Evolutionary conservation across 2,329 filamentous ascomycete species (phyloP).

Genomic region (Metarhizium guizhouense): DNA sequence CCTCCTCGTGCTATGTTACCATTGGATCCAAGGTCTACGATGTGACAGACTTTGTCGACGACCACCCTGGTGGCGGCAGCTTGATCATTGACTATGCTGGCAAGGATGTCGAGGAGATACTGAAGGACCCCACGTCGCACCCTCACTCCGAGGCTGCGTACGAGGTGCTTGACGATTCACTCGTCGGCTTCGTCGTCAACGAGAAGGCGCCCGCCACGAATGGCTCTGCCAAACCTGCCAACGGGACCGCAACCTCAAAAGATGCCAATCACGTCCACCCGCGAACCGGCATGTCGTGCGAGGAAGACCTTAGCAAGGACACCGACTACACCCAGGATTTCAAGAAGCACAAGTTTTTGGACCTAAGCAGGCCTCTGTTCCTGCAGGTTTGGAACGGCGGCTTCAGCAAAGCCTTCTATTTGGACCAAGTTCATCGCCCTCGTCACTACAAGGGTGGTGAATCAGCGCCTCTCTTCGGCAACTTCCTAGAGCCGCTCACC

Average conservation of each 20-base stretch:
- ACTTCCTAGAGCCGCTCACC: slow-evolving; percentile 95
- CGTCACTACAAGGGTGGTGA: slow-evolving; percentile 91
- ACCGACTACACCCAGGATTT: slow-evolving; percentile 72
- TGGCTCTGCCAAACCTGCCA: slow-evolving; percentile 15
- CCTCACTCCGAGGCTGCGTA: slow-evolving; percentile 88
- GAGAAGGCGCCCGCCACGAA: slow-evolving; percentile 35
- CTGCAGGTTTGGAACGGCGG: slow-evolving; percentile 81
- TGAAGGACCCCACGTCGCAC: slow-evolving; percentile 78
- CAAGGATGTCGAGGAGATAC: slow-evolving; percentile 72
- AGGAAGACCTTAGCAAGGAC: slow-evolving; percentile 77
- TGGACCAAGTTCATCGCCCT: slow-evolving; percentile 91
- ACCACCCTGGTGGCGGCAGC: slow-evolving; percentile 85
- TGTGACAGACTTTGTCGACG: slow-evolving; percentile 80
- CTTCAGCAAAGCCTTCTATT: slow-evolving; percentile 92
- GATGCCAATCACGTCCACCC: slow-evolving; percentile 35
- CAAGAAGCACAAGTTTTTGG: slow-evolving; percentile 87
- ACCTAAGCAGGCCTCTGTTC: slow-evolving; percentile 75
- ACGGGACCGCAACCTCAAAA: slow-evolving; percentile 19
- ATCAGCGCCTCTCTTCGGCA: slow-evolving; percentile 90
- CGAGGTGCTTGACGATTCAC: slow-evolving; percentile 80
- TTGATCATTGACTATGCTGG: slow-evolving; percentile 85
- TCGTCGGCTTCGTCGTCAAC: slow-evolving; percentile 70
- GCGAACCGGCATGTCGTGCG: slow-evolving; percentile 80
- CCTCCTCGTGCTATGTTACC: slow-evolving; percentile 86
- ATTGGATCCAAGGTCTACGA: slow-evolving; percentile 89